Base-by-base conservation (phyloP, 352 stramenopile species). In the Phytophthora capsici region DNA sequence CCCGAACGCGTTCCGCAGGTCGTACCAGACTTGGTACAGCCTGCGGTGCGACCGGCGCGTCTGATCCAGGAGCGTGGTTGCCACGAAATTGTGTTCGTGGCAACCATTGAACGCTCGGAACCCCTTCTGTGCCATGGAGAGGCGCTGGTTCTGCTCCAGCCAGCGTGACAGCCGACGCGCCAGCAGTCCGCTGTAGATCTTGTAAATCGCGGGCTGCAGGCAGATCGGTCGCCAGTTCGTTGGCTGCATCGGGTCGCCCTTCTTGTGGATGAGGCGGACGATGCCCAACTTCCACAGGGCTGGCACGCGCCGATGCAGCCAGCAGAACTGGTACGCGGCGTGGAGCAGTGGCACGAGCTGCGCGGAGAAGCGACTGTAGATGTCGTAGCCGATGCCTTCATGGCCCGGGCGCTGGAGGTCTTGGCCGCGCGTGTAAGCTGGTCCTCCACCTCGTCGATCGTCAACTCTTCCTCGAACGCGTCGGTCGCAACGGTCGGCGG, bases 161-260 rank as follows among this genome's bases (percentile, higher is more conserved):
- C 61, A 75, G 0, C 26, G 17, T 6, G 26, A 53, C 1, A 80
- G 30, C 2, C n/a, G n/a, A 4, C 38, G 45, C 0, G 23, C 45
- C 23, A 80, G 44, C 6, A 73, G 10, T 0, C 17, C 44, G 2
- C 65, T 32, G 52, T 73, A 78, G 10, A 77, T 4, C 58, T 82
- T 82, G 73, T 73, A 82, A 10, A 77, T 50, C 4, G 57, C 44
- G 16, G 48, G 51, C 50, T 82, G 73, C 4, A 82, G 40, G 28
- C 62, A 75, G 51, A 78, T 78, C 14, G 68, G 62, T 13, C 71
- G 32, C 57, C 69, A 73, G 49, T 76, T 77, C 0, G 17, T 5
- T 19, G 56, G 38, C 25, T 69, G 17, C 17, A 19, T 8, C 0
- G 16, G 23, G 8, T 44, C 10, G 4, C 66, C 69, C 28, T 77